phyloP scores from a whole-genome alignment of 2,329 filamentous ascomycete genomes.

The Ophiocordyceps camponoti-leonardi region DNA sequence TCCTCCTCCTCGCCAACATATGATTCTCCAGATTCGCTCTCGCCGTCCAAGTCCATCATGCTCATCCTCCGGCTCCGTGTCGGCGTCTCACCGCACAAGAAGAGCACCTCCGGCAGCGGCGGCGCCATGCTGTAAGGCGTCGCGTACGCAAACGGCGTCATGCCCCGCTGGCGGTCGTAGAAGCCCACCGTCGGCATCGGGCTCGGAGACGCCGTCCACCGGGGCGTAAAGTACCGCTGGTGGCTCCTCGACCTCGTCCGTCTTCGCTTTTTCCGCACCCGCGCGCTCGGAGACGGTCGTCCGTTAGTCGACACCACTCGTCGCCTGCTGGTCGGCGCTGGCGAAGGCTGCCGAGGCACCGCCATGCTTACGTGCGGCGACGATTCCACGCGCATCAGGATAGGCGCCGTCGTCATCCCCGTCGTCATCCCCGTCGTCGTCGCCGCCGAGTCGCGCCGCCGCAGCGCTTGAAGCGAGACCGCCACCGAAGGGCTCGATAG shows the following conservation, averaged over 20 bases:
- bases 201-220: constrained; percentile 33
- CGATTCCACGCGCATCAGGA: neutral
- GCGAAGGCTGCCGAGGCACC: too few relatives aligned
- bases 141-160: constrained; percentile 53
- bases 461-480: neutral
- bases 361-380: neutral
- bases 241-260: constrained; percentile 40
- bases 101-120: constrained; percentile 16
- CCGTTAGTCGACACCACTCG: constrained; percentile 28
- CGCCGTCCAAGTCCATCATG: constrained; percentile 17
- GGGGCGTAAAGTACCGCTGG: constrained; percentile 33
- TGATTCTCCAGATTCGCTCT: constrained; percentile 17
- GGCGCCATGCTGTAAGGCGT: constrained; percentile 54
- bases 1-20: constrained; percentile 12
- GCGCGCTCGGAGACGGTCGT: constrained; percentile 10
- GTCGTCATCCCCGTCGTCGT: too few relatives aligned
- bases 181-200: constrained; percentile 17
- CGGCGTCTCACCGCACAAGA: too few relatives aligned
- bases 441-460: neutral
- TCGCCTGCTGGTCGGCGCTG: too few relatives aligned
- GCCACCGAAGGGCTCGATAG: neutral
- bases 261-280: constrained; percentile 26
- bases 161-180: constrained; percentile 16
- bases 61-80: neutral
- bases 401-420: neutral